phyloP scores from a whole-genome alignment of 2,329 filamentous ascomycete species.

The Aureobasidium sp. region DNA sequence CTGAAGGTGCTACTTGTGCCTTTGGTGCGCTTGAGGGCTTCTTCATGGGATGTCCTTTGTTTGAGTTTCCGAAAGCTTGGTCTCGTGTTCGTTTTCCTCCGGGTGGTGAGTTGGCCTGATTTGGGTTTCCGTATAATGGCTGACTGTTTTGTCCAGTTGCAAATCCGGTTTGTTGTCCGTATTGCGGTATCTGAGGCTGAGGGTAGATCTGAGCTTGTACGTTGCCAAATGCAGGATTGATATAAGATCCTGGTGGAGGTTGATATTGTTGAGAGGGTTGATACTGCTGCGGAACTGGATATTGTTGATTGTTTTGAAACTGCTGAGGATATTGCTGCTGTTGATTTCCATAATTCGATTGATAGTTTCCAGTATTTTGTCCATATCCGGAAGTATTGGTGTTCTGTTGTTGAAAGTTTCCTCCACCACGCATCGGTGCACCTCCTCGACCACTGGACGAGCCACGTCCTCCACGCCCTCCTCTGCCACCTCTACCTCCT shows the following conservation, averaged over 20 bases:
- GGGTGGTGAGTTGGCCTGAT: not conserved
- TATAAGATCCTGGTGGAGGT: slow-evolving; percentile 32
- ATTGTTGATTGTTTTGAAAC: not conserved
- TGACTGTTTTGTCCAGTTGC: not conserved
- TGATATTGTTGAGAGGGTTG: slow-evolving; percentile 1
- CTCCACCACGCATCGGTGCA: slow-evolving; percentile 4
- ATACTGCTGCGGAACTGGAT: not conserved
- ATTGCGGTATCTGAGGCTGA: not conserved
- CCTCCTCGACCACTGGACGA: slow-evolving; percentile 27
- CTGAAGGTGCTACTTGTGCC: slow-evolving; percentile 31
- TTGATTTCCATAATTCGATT: slow-evolving; percentile 9
- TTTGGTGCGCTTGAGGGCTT: slow-evolving; percentile 17
- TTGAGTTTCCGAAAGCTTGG: slow-evolving; percentile 13
- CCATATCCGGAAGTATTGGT: slow-evolving; percentile 5
- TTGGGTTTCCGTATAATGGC: not conserved
- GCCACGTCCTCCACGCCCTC: slow-evolving; percentile 28
- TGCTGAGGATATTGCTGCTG: slow-evolving; percentile 8
- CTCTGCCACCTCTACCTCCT: slow-evolving; percentile 35
- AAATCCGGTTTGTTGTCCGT: slow-evolving; percentile 3
- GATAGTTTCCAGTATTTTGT: slow-evolving; percentile 14
- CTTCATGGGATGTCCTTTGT: slow-evolving; percentile 25
- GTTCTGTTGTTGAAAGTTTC: not conserved
- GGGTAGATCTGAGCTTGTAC: slow-evolving; percentile 3
- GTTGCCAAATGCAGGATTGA: slow-evolving; percentile 30
- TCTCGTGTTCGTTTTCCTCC: slow-evolving; percentile 14